A percentile compares a stretch with the other conserved stretches of the same genome.
phyloP scores from a whole-genome alignment of 2,329 filamentous ascomycete genomes.

The Trichoderma gracile region DNA sequence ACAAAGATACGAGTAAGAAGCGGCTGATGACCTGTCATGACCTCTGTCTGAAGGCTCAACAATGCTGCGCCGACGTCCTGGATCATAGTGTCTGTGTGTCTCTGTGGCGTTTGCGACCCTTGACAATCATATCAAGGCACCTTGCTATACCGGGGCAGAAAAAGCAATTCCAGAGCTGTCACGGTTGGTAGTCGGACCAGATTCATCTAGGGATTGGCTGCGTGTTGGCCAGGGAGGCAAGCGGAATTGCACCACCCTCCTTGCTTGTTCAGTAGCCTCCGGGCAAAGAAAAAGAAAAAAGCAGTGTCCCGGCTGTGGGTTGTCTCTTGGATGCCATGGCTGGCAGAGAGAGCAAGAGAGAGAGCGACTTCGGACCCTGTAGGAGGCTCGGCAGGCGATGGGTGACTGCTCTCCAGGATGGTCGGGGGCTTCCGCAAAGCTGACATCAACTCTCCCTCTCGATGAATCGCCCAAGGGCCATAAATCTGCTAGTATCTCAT shows the following conservation, averaged over 20 bases:
- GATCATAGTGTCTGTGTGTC: neutral
- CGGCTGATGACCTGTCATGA: neutral
- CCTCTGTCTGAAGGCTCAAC: neutral
- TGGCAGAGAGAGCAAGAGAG: neutral
- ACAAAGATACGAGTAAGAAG: neutral
- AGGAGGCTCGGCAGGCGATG: neutral
- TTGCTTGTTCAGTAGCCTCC: slow-evolving; percentile 1
- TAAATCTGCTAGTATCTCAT: neutral
- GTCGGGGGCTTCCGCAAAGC: neutral
- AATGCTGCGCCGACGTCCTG: neutral
- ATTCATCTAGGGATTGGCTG: slow-evolving; percentile 10
- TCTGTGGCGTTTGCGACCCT: slow-evolving; percentile 8
- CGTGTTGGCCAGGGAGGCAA: slow-evolving; percentile 16
- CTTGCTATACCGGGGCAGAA: neutral
- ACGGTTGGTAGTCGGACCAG: neutral
- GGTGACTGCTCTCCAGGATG: neutral
- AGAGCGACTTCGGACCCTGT: neutral
- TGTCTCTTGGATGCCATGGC: neutral
- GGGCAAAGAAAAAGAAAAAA: neutral
- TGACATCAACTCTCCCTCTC: neutral
- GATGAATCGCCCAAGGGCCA: neutral
- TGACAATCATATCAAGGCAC: neutral
- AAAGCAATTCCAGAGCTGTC: neutral
- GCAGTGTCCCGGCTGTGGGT: neutral
- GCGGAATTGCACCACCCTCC: slow-evolving; percentile 14